Evolutionary conservation across 1,284 basidiomycete genomes (phyloP), one percentile per base, ranked within the genome.

Genomic region (Trametes hirsuta): DNA sequence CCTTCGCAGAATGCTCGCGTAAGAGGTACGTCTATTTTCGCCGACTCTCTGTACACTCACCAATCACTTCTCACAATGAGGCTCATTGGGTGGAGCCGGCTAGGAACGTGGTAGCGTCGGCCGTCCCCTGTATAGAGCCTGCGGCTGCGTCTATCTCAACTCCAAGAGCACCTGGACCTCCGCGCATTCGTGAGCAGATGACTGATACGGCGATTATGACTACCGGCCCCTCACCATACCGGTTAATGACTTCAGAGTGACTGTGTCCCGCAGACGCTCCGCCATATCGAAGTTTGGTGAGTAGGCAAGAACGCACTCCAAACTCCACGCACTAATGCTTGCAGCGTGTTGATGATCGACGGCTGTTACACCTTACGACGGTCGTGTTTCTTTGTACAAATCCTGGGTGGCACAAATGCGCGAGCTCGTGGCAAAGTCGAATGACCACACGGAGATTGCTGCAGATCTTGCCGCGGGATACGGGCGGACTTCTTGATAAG

Each of bases 71-170:
- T 21, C 22, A 35, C 39, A 37, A 49, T 37, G 48, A 41, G 42
- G 25, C 36, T 41, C 36, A 36, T 37, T 12, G n/a, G 49, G 50
- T 58, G 56, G 49, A 52, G 49, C 52, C 56, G 56, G 56, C 49
- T 6, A 34, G 49, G 25, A 58, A 52, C 56, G 56, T 52, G 49
- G 12, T 47, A 8, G 4, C 8, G 37, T 25, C 56, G 49, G 56
- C 50, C 18, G 42, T n/a, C 5, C 6, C 4, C 30, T 35, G 34
- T 15, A 35, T 44, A 48, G 37, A 40, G 22, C 42, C 6, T 47
- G 25, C 35, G 44, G 34, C 44, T 42, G 12, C 24, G n/a, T 15
- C 18, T 44, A 25, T 14, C 35, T 46, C 24, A 11, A 15, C n/a
- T 21, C n/a, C 18, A 36, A 45, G 44, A 46, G 39, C 30, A 45